Conservation (phyloP, 805 yeast species). For the Schizosaccharomyces lindneri region DNA sequence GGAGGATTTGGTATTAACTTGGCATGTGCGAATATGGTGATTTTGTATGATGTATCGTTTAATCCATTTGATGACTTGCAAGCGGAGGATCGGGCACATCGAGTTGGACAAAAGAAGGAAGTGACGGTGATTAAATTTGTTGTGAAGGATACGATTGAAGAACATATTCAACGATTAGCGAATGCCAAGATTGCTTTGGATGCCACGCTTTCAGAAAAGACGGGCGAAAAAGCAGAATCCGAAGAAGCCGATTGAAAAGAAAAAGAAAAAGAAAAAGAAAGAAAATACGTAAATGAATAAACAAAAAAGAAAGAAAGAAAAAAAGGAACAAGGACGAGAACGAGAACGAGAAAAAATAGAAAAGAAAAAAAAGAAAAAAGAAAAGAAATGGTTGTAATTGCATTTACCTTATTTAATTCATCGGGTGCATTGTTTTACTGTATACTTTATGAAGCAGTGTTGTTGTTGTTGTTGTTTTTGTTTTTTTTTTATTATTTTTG, state of each 20-base stretch:
- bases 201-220: conserved; percentile 18
- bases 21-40: conserved; percentile 80
- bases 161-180: conserved; percentile 44
- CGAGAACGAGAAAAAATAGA: too few relatives aligned
- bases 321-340: too few relatives aligned
- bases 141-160: conserved; percentile 49
- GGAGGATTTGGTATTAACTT: conserved; percentile 97
- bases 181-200: conserved; percentile 79
- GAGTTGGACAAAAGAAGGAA: conserved; percentile 79
- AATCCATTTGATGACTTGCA: conserved; percentile 97
- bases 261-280: background rate
- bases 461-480: too few relatives aligned
- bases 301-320: too few relatives aligned
- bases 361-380: too few relatives aligned
- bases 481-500: too few relatives aligned
- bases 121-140: conserved; percentile 64
- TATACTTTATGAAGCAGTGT: too few relatives aligned
- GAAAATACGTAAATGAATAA: too few relatives aligned
- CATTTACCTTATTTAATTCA: too few relatives aligned
- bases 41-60: conserved; percentile 80
- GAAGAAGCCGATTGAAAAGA: conserved; percentile 11
- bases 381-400: too few relatives aligned
- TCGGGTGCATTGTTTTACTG: too few relatives aligned
- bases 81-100: conserved; percentile 95
- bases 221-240: conserved; percentile 6